A percentile compares a stretch with the other conserved stretches of the same genome.
phyloP scores from a whole-genome alignment of 2,329 filamentous ascomycete genomes.

The Fusarium sterilihyphosum region DNA sequence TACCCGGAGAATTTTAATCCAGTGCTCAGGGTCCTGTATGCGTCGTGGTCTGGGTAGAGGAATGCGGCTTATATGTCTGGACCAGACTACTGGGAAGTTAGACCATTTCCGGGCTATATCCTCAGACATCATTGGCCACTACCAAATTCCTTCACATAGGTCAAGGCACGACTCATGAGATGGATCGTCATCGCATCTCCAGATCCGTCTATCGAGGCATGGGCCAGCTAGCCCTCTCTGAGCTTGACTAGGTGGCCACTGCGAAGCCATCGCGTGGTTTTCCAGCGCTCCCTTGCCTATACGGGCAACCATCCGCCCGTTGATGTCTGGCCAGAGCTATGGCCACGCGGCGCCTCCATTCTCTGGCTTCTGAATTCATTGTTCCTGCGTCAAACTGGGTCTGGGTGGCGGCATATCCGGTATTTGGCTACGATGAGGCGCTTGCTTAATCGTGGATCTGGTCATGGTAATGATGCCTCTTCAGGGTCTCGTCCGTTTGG shows the following conservation, averaged over 20 bases:
- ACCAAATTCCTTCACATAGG: neutral
- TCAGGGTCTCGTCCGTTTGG: conserved; percentile 19
- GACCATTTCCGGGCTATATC: conserved; percentile 14
- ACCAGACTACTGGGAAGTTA: neutral
- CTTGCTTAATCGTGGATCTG: neutral
- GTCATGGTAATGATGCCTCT: conserved; percentile 1
- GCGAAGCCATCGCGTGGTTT: neutral
- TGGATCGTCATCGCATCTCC: neutral
- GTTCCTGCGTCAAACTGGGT: conserved; percentile 10
- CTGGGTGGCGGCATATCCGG: conserved; percentile 6
- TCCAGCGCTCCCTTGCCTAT: neutral
- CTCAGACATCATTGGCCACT: neutral
- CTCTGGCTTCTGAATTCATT: neutral
- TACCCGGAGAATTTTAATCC: neutral
- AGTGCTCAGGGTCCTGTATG: neutral
- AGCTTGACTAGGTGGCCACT: neutral
- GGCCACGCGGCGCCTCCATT: neutral
- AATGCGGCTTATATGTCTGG: conserved; percentile 19
- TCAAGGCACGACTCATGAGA: neutral
- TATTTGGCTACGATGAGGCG: conserved; percentile 5
- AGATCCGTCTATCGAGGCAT: conserved; percentile 2
- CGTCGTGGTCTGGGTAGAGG: neutral
- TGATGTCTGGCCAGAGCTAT: neutral
- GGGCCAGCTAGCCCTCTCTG: neutral
- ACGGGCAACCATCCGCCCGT: neutral